Evolutionary conservation across 2,329 filamentous ascomycete genomes (phyloP).

Genomic region (Colletotrichum orchidophilum): DNA sequence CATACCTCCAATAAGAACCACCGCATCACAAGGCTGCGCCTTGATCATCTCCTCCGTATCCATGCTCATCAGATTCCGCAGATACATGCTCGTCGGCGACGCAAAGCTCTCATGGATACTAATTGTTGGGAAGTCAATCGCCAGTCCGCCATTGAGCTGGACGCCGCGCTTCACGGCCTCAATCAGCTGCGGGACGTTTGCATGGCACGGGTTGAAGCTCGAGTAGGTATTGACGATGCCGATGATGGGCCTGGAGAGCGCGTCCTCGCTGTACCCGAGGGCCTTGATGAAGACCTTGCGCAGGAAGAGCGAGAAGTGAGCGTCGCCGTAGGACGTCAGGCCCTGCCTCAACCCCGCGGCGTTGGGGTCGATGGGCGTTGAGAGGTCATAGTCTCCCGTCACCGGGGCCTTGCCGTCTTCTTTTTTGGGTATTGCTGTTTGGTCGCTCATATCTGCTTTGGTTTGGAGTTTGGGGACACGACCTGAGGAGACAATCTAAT

Average conservation of each 20-base stretch:
- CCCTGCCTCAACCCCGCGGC: conserved; percentile 68
- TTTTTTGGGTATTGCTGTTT: background rate
- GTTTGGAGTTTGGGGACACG: background rate
- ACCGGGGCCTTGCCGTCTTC: conserved; percentile 9
- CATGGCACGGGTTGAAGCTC: conserved; percentile 79
- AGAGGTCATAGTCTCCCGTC: conserved; percentile 70
- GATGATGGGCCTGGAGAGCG: conserved; percentile 75
- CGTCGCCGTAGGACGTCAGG: conserved; percentile 75
- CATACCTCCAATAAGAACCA: conserved; percentile 72
- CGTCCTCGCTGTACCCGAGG: conserved; percentile 77
- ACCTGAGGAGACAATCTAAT: background rate
- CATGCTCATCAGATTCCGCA: conserved; percentile 81
- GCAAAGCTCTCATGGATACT: conserved; percentile 76
- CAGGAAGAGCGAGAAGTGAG: conserved; percentile 79
- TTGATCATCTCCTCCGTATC: conserved; percentile 82
- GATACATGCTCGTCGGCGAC: conserved; percentile 77
- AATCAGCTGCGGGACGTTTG: conserved; percentile 75
- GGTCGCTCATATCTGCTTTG: background rate
- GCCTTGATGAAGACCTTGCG: conserved; percentile 83
- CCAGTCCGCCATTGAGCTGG: conserved; percentile 72
- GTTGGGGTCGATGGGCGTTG: conserved; percentile 57
- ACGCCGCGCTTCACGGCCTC: conserved; percentile 76
- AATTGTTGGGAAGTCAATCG: conserved; percentile 79
- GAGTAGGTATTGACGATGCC: conserved; percentile 80
- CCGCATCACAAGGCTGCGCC: conserved; percentile 76